Base-by-base conservation (phyloP, 768 basidiomycete species). In the Lactifluus hygrophoroides region DNA sequence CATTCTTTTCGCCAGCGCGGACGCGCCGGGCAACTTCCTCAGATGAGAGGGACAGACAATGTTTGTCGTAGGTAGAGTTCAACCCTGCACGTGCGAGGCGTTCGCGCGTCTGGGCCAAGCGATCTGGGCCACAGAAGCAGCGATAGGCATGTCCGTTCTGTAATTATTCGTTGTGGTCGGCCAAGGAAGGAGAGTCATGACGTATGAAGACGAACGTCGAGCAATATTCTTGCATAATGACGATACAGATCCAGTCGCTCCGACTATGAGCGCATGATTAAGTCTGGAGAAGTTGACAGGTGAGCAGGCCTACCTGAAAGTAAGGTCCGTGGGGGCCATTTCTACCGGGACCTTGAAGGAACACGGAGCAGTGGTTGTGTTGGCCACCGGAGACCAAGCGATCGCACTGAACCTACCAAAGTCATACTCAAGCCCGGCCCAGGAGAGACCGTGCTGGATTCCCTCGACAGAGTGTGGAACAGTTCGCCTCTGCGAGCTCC, bases 341-440 rank as follows among this genome's bases (percentile, higher is more conserved):
- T 56, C 76, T 78, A 27, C 83, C 88, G 2, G 94, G 93, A 54
- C 93, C 92, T 95, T 63, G 9, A 57, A 14, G 16, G 30, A 44
- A 13, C 38, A 35, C 17, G 10, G n/a, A 40, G 19, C 11, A 30
- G 34, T 14, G 0, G 40, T 34, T 23, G 14, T 30, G 14, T 16
- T 28, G 27, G 14, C 45, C 32, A 34, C 19, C 25, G 7, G 32
- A 21, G 27, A 34, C 13, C 14, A 25, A 19, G 38, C 5, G n/a
- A 40, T 8, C 23, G 40, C 19, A 21, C 17, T 1, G 43, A 28
- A 69, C 79, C 47, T 54, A 92, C 95, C 96, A 73, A 86, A 86
- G 69, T 98, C 95, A 69, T 90, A 95, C 8, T 90, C 78, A 23
- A 99, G 72, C 8, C 92, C 91, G 51, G 94, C 90, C 96, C 96